These are phyloP conservation scores for Myxozyma neotropica DNA, from an alignment of 805 yeast species.

Conservation along the genomic window DNA sequence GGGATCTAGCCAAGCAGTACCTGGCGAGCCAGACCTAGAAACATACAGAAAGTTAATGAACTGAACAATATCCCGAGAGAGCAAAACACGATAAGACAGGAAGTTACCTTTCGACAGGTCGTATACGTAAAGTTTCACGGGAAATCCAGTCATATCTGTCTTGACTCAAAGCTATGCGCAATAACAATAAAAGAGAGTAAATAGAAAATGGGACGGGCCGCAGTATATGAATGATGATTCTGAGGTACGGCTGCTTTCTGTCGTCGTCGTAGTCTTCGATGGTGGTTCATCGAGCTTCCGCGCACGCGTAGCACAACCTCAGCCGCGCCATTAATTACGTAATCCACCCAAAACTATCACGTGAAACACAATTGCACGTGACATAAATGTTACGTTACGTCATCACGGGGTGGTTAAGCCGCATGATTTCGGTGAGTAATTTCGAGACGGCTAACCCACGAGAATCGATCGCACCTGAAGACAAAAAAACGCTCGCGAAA, in stretches of 20 bases:
- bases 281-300: background rate
- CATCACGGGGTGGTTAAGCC: background rate
- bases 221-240: too few species aligned
- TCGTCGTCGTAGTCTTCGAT: too few species aligned
- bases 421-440: background rate
- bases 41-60: background rate
- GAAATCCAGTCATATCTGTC: slow-evolving; percentile 13
- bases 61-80: background rate
- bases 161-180: too few species aligned
- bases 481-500: too few species aligned
- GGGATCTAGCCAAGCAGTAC: slow-evolving; percentile 32
- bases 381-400: too few species aligned
- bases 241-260: too few species aligned
- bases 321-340: background rate
- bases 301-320: background rate
- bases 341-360: background rate
- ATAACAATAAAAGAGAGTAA: background rate
- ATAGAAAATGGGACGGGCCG: too few species aligned
- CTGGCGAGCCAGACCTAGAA: slow-evolving; percentile 56
- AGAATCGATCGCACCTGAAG: too few species aligned
- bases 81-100: background rate
- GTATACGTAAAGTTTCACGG: slow-evolving; percentile 61
- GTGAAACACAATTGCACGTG: background rate
- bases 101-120: slow-evolving; percentile 54
- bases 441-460: too few species aligned